Percentiles rank a stretch among this genome's conserved stretches.
These are phyloP conservation scores for Penicillium canariense DNA, from an alignment of 495 filamentous ascomycete genomes.

Conservation along the genomic window DNA sequence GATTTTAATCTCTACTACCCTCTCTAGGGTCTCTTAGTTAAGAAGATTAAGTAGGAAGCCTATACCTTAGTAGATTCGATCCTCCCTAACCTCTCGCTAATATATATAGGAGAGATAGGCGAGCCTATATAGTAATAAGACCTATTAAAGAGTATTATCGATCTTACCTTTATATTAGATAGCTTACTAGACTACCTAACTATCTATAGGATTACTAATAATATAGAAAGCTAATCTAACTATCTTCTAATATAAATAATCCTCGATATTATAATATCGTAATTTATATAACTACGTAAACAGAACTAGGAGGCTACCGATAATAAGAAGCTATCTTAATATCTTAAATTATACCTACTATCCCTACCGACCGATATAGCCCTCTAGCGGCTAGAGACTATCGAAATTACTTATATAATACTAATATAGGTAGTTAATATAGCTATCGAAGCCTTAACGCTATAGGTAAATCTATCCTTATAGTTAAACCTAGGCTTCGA, in stretches of 20 bases:
- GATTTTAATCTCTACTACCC: conserved; percentile 14
- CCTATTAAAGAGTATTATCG: conserved; percentile 3
- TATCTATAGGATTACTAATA: background rate
- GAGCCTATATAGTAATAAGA: conserved; percentile 2
- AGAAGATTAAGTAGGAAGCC: too few species aligned
- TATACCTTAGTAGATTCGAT: too few species aligned
- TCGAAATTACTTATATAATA: background rate
- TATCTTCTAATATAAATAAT: conserved; percentile 9
- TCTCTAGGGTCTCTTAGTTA: conserved; percentile 7
- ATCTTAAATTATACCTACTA: background rate
- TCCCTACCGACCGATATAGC: background rate
- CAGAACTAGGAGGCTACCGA: conserved; percentile 7
- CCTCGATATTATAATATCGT: conserved; percentile 8
- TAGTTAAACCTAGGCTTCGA: conserved; percentile 7
- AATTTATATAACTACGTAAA: background rate
- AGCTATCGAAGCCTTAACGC: conserved; percentile 2
- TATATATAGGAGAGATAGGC: conserved; percentile 4
- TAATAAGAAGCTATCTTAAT: background rate
- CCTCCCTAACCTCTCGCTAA: too few species aligned
- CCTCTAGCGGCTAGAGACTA: background rate
- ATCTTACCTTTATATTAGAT: conserved; percentile 13
- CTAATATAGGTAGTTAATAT: background rate
- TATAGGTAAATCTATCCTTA: conserved; percentile 5
- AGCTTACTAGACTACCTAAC: background rate
- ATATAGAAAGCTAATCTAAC: conserved; percentile 13